Base-by-base conservation (phyloP, 345 rosid genomes). In the Corchorus capsularis region DNA sequence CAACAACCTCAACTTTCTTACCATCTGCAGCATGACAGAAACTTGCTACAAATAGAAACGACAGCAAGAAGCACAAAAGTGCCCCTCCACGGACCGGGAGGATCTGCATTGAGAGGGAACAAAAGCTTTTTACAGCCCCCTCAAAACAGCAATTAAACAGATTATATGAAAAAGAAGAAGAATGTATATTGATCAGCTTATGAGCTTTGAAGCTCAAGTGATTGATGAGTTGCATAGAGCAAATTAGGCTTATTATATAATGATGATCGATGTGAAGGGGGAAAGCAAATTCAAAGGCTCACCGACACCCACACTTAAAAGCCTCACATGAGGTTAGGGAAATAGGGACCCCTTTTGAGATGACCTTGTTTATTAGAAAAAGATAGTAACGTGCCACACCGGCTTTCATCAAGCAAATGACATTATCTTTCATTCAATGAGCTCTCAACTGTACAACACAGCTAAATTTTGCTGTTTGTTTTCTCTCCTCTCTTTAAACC, bases 51-150 rank as follows among this genome's bases (percentile, higher is more conserved):
- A 83, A 79, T 37, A 90, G 56, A 13, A 85, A 71, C 4, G 81
- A 76, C 27, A 77, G 35, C 63, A 79, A 79, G 82, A 86, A 83
- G 87, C 90, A 85, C 74, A 85, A 46, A 71, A 84, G 77, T 71
- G 80, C 82, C 41, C 84, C 89, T 65, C 78, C 79, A 62, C 79
- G 82, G 67, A 39, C 57, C 34, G 78, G 66, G 53, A 83, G 85
- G 72, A 88, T 80, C 88, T 85, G 65, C 97, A 94, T 92, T 47
- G 82, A 83, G 86, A 27, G 27, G 27, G 76, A 81, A 74, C 77
- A 54, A 65, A 54, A 45, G 10, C 56, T 27, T 67, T 27, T 27
- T 4, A 16, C 19, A 14, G 19, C 27, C 19, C 73, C 20, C 22
- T 35, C 52, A 59, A 43, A 72, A 71, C 14, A 8, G 13, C 49